Evolutionary conservation across 306 rosid species (phyloP), one percentile per base, ranked within the genome.

Genomic region (Lagenaria siceraria): DNA sequence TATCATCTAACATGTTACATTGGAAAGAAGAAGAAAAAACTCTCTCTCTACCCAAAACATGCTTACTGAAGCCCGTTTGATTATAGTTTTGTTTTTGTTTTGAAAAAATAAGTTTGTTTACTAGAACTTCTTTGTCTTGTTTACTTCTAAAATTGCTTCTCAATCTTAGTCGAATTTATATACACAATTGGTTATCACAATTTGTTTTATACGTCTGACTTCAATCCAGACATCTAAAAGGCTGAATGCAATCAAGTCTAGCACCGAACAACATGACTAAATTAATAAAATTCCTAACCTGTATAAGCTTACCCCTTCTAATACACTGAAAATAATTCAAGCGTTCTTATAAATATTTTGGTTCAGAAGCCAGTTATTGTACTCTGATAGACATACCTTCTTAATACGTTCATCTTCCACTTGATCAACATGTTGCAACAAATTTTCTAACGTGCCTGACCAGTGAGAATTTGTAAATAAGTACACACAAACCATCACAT

Each of bases 371-470:
- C 36, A 49, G 14, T 55, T 49, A 48, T 42, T 43, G 7, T 3
- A 25, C 76, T 15, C 13, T 43, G 22, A 70, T 68, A 25, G 54
- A 78, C 51, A 58, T 88, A 91, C 98, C 96, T 85, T 85, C 89
- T 78, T 90, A 71, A 95, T 85, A 79, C 97, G 97, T n/a, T 78
- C 97, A 85, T 90, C 92, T 79, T 82, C 83, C 21, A 92, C 78
- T 84, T 95, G 93, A 83, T 95, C 96, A 14, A 90, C 91, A 79
- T 87, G 85, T 77, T 82, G 88, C 88, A 95, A 83, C 86, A 95
- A 79, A 84, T 82, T 92, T 82, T 95, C 98, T 84, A 95, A 79
- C 21, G 97, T 81, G 79, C 93, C 97, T 90, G 87, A 51, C 51
- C 68, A 84, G 61, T 76, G 35, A 81, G 54, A 79, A 77, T 66